phyloP scores from a whole-genome alignment of 1,284 basidiomycete genomes.

The Cutaneotrichosporon cyanovorans region DNA sequence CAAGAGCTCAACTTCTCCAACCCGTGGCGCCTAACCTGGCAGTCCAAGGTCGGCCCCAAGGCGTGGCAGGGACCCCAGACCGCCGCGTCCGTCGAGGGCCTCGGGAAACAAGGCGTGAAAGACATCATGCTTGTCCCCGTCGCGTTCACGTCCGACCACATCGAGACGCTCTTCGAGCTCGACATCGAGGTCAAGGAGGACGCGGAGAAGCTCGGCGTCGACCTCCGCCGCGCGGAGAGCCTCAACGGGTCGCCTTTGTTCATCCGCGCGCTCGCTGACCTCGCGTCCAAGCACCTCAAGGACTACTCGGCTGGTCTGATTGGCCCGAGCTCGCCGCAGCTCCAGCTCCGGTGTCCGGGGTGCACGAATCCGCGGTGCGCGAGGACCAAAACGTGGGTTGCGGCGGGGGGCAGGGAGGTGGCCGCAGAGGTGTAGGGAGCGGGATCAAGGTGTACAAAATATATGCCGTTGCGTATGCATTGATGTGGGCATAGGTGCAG shows the following conservation, averaged over 20 bases:
- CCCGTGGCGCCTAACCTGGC: slow-evolving; percentile 89
- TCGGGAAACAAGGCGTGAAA: slow-evolving; percentile 80
- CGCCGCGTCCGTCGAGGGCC: slow-evolving; percentile 80
- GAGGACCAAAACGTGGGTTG: slow-evolving; percentile 83
- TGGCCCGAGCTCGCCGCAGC: slow-evolving; percentile 67
- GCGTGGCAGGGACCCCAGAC: slow-evolving; percentile 99
- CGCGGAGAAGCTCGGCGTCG: slow-evolving; percentile 82
- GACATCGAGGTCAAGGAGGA: slow-evolving; percentile 92
- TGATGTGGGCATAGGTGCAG: too few species aligned
- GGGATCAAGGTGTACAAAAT: too few species aligned
- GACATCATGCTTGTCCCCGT: slow-evolving; percentile 86
- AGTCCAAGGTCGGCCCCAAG: slow-evolving; percentile 92
- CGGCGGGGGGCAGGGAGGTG: slow-evolving; percentile 19
- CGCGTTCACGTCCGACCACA: slow-evolving; percentile 98
- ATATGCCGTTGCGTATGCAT: too few species aligned
- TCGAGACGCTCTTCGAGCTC: slow-evolving; percentile 95
- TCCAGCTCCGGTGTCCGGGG: slow-evolving; percentile 83
- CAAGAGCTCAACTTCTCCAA: slow-evolving; percentile 63
- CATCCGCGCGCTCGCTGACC: slow-evolving; percentile 90
- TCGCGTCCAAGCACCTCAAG: slow-evolving; percentile 72
- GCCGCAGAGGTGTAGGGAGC: not conserved
- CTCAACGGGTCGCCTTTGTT: slow-evolving; percentile 97
- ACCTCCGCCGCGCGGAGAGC: slow-evolving; percentile 85
- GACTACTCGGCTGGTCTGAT: slow-evolving; percentile 49
- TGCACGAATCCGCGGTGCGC: slow-evolving; percentile 84